Evolutionary conservation across 176 grass and related monocot species (phyloP).

Genomic region (Triticum dicoccoides): DNA sequence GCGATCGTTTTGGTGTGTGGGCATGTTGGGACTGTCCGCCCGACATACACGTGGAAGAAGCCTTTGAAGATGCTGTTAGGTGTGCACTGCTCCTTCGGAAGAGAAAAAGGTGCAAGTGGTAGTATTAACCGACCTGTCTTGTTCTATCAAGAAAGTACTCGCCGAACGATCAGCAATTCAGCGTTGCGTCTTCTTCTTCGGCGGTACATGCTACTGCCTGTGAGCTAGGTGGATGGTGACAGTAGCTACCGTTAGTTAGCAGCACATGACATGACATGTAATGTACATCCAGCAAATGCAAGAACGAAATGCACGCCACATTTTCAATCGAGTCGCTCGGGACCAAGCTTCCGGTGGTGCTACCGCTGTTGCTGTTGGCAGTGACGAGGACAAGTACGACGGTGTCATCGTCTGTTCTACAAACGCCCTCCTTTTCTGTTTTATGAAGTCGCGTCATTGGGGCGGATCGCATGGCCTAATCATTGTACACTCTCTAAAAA

Average conservation of each 20-base stretch:
- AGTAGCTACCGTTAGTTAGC: neutral
- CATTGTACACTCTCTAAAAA: neutral
- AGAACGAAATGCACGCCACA: neutral
- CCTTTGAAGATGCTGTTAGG: neutral
- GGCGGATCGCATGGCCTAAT: neutral
- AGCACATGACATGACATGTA: constrained; percentile 2
- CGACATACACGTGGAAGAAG: too few species aligned
- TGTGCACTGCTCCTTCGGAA: neutral
- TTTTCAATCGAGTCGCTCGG: neutral
- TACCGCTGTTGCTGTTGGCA: neutral
- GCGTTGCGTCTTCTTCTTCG: neutral
- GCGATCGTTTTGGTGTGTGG: too few species aligned
- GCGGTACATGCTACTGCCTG: neutral
- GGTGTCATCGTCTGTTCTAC: neutral
- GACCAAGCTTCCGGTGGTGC: neutral
- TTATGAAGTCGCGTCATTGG: neutral
- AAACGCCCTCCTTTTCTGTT: neutral
- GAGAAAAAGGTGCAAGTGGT: neutral
- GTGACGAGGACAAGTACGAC: neutral
- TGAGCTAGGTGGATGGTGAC: neutral
- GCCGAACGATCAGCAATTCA: neutral
- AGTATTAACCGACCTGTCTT: neutral
- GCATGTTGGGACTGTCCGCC: too few species aligned
- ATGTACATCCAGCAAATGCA: neutral
- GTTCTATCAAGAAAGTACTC: neutral